Base-by-base conservation (phyloP, 179 eudicot genomes). In the Spinacia oleracea region DNA sequence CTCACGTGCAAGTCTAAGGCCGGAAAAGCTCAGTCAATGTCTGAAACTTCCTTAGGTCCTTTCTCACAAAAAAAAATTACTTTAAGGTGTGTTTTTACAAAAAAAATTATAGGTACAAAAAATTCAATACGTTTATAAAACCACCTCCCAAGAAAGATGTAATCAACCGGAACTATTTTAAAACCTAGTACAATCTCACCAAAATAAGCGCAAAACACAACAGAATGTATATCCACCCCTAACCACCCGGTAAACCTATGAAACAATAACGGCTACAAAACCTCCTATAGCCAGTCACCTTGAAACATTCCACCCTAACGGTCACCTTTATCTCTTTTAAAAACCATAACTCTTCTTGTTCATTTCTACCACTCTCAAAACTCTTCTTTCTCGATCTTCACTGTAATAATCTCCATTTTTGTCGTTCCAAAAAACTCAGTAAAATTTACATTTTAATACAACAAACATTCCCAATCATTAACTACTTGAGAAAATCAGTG, bases 401-500 rank as follows among this genome's bases (percentile, higher is more conserved):
- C 63, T 29, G 29, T 72, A 50, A 6, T 29, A 48, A 16, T 60
- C 66, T 27, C 65, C 25, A 38, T 16, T 6, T 42, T 31, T 48
- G n/a, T 32, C 62, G 32, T 16, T 27, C 20, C 43, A 72, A 43
- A 43, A 43, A 70, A 4, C 29, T 18, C 72, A 38, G 14, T 38
- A 7, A 42, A n/a, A 68, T 69, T 5, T 9, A 45, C 1, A 43
- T 42, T 23, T 70, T 70, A 42, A 51, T 3, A 50, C 42, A 29
- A 72, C 75, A 29, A 32, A 72, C 75, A 72, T 72, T 72, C 75
- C 15, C n/a, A n/a, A n/a, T 21, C 58, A 48, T 12, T 48, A 12
- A 53, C 21, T 53, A 16, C 31, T 70, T 48, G 2, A n/a, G 9
- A 25, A 70, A 27, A 43, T 70, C 56, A 48, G 56, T 66, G 12